A percentile compares a stretch with the other conserved stretches of the same genome.
Conservation (phyloP, 306 rosid species). For the Phaseolus lunatus region DNA sequence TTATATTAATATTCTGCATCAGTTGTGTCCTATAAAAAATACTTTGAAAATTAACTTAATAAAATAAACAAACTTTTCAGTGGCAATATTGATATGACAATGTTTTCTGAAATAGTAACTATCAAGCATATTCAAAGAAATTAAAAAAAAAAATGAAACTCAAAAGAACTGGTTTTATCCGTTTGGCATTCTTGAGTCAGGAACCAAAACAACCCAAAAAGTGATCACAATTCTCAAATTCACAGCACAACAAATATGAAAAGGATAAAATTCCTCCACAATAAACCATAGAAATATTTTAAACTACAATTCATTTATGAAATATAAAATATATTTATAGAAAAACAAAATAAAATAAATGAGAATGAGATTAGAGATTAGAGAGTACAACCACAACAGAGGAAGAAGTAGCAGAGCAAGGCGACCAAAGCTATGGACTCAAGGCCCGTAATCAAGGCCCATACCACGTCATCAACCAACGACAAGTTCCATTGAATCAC, state of each 20-base stretch:
- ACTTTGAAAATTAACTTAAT: too few species aligned
- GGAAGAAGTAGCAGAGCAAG: constrained; percentile 54
- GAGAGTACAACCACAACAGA: constrained; percentile 63
- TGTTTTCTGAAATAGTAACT: too few species aligned
- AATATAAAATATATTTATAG: not conserved
- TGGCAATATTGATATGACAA: too few species aligned
- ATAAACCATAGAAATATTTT: not conserved
- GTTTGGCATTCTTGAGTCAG: too few species aligned
- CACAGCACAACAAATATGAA: not conserved
- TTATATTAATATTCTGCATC: too few species aligned
- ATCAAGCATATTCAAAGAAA: not conserved
- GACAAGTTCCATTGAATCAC: constrained; percentile 41
- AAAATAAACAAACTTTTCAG: too few species aligned
- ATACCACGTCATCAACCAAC: constrained; percentile 49
- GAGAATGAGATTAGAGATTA: constrained; percentile 49
- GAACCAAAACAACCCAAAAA: too few species aligned
- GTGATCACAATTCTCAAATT: not conserved
- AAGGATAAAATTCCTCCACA: not conserved
- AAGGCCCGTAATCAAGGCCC: constrained; percentile 44
- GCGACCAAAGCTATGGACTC: constrained; percentile 49
- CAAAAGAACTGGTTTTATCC: too few species aligned
- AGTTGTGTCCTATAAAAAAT: too few species aligned
- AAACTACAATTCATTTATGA: not conserved
- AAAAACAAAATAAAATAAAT: not conserved
- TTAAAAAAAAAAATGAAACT: not conserved